Percentiles rank a stretch among this genome's conserved stretches.
These are phyloP conservation scores for Hemileccinum rubropunctum DNA, from an alignment of 768 basidiomycete genomes.

Conservation along the genomic window DNA sequence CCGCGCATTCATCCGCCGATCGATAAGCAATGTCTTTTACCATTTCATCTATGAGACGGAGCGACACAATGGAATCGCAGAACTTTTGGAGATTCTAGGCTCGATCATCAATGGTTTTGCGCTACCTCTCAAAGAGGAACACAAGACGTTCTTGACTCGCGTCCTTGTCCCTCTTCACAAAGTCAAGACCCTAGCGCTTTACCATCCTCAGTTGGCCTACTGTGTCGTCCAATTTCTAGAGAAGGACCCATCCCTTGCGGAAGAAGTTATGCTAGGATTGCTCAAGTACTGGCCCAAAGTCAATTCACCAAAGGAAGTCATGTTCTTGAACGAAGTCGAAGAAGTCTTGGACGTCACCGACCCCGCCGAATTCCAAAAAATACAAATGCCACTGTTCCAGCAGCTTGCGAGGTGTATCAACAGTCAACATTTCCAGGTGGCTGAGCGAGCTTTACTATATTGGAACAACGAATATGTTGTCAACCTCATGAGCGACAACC, in stretches of 20 bases:
- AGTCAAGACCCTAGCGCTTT: slow-evolving; percentile 95
- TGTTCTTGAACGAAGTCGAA: slow-evolving; percentile 99
- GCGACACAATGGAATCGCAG: slow-evolving; percentile 98
- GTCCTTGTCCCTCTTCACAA: slow-evolving; percentile 96
- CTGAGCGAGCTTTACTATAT: slow-evolving; percentile 93
- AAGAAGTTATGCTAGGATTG: slow-evolving; percentile 96
- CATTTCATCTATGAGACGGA: slow-evolving; percentile 99
- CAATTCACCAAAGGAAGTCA: slow-evolving; percentile 98
- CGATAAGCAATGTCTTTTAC: slow-evolving; percentile 99
- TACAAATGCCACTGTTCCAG: slow-evolving; percentile 87
- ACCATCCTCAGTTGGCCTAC: slow-evolving; percentile 98
- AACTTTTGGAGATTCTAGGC: slow-evolving; percentile 95
- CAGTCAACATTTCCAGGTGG: slow-evolving; percentile 99
- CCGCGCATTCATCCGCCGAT: slow-evolving; percentile 96
- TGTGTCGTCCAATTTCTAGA: slow-evolving; percentile 99
- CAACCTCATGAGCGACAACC: slow-evolving; percentile 97
- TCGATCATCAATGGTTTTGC: slow-evolving; percentile 99
- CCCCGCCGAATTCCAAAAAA: slow-evolving; percentile 93
- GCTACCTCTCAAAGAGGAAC: slow-evolving; percentile 95
- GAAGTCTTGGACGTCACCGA: slow-evolving; percentile 99
- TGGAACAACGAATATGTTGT: slow-evolving; percentile 99
- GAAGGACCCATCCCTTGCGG: slow-evolving; percentile 88
- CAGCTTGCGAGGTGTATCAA: slow-evolving; percentile 97
- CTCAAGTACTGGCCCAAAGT: slow-evolving; percentile 99
- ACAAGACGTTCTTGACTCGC: slow-evolving; percentile 95